Evolutionary conservation across 257 asterid genomes (phyloP).

Genomic region (Solanum lignicaule): DNA sequence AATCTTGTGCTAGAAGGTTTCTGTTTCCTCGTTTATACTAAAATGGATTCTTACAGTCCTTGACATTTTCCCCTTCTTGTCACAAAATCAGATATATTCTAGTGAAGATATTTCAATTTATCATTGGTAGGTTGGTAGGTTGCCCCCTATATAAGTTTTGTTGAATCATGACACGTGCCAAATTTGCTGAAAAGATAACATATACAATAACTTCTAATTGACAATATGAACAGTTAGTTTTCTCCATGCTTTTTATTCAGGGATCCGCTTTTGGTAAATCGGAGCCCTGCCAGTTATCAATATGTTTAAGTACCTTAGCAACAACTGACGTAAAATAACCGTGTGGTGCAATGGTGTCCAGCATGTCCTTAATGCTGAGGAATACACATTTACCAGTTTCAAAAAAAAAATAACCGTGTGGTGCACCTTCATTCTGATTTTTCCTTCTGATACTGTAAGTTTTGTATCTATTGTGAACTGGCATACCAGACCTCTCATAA

Average conservation of each 20-base stretch:
- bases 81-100: neutral
- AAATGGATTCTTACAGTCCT: neutral
- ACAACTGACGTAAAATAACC: neutral
- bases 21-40: neutral
- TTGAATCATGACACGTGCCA: neutral
- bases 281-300: neutral
- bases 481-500: neutral
- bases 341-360: neutral
- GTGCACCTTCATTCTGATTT: neutral
- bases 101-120: neutral
- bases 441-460: neutral
- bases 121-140: neutral
- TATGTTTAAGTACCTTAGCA: neutral
- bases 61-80: neutral
- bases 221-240: neutral
- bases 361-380: too few species aligned
- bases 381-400: too few species aligned
- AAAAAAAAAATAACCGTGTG: neutral
- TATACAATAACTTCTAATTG: neutral
- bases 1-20: conserved; percentile 83
- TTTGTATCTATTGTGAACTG: neutral
- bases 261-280: neutral
- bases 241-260: neutral
- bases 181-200: neutral
- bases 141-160: neutral